phyloP scores from a whole-genome alignment of 345 rosid species.

The Stellera chamaejasme region DNA sequence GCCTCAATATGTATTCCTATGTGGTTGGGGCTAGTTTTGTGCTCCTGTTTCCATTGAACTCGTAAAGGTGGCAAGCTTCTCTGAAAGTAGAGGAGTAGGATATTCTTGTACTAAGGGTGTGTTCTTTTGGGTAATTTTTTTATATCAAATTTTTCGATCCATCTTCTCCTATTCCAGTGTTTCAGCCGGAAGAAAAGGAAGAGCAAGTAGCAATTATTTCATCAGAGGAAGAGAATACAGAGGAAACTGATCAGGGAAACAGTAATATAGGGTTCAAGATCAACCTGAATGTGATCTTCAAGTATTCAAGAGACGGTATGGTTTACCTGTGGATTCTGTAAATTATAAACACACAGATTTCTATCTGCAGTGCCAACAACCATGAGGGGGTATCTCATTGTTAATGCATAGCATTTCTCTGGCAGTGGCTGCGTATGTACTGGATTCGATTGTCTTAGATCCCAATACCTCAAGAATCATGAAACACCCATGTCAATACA shows the following conservation, averaged over 20 bases:
- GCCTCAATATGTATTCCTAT: no score
- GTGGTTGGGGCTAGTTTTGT: no score
- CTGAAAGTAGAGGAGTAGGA: no score
- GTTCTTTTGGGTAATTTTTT: no score
- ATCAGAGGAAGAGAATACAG: neutral
- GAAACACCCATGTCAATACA: neutral
- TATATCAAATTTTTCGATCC: no score
- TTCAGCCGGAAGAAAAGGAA: neutral
- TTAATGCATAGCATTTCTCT: constrained; percentile 76
- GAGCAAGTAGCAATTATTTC: neutral
- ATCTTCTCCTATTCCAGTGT: neutral
- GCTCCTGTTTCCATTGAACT: no score
- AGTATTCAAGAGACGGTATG: neutral
- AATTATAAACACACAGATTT: constrained; percentile 68
- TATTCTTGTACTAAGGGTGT: no score
- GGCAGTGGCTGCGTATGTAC: constrained; percentile 90
- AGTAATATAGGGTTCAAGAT: neutral
- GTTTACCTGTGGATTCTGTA: constrained; percentile 82
- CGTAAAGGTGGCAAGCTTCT: no score
- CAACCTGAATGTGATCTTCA: neutral
- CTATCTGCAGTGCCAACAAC: constrained; percentile 93
- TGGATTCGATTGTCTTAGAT: constrained; percentile 73
- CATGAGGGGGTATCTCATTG: constrained; percentile 83
- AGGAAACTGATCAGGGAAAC: neutral
- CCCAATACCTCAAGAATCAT: constrained; percentile 69